Base-by-base conservation (phyloP, 768 basidiomycete genomes). In the Pleurotus djamor region DNA sequence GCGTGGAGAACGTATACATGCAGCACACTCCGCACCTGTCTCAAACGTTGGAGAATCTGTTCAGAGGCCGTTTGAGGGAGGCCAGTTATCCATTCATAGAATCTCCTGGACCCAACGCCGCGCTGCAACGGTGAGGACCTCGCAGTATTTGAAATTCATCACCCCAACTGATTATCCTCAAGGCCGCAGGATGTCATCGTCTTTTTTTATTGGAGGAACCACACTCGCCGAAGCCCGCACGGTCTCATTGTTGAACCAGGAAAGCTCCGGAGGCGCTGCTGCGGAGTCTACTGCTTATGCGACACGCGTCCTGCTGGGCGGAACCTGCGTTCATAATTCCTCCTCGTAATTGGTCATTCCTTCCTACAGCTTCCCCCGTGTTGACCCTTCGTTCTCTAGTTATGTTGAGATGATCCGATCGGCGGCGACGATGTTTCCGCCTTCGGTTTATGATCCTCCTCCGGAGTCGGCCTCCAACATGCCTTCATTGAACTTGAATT, bases 1-100 rank as follows among this genome's bases (percentile, higher is more conserved):
- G 97, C 2, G 96, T 98, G 4, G 97, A 99, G 74, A 99, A 99
- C 67, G 96, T 98, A 13, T 99, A 98, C 70, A 99, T 94, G 58
- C 97, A 98, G 65, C 97, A 98, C 66, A 88, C 87, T 13, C 97
- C 97, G 5, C 95, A 96, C 72, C 78, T 99, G 4, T 87, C 91
- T 1, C 90, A 97, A 68, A 98, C 96, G 2, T 74, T 98, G 13
- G 97, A 99, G 66, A 83, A 91, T 55, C 74, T 99, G 4, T 83
- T 96, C 67, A 93, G 86, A 69, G 96, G 95, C 8, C 81, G 89
- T 57, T 72, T 99, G 60, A 87, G 85, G 65, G 97, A 99, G 63
- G 82, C 87, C 2, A 94, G 86, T 60, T 93, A 98, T 72, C 95
- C 96, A 2, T 98, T 94, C 79, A 65, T 95, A 5, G 87, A 89